phyloP scores from a whole-genome alignment of 2,329 filamentous ascomycete species.

The Proliferodiscus dingleyae region DNA sequence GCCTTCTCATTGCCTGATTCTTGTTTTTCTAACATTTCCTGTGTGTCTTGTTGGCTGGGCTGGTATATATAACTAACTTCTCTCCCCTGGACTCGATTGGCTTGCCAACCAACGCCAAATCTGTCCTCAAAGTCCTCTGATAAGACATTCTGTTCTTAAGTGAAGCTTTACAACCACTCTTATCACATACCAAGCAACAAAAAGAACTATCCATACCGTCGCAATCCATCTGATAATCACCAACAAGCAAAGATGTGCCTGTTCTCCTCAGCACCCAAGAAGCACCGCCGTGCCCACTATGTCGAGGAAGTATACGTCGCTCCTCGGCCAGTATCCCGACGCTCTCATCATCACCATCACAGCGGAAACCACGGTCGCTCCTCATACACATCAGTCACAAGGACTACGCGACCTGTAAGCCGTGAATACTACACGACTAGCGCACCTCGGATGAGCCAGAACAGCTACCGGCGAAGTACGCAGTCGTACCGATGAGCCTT shows the following conservation, averaged over 20 bases:
- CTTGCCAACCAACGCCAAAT: conserved; percentile 4
- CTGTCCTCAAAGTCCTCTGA: background rate
- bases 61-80: conserved; percentile 16
- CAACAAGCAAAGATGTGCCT: conserved; percentile 23
- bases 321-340: conserved; percentile 24
- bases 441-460: conserved; percentile 23
- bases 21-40: conserved; percentile 4
- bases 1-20: background rate
- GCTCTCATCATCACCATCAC: conserved; percentile 19
- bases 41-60: conserved; percentile 10
- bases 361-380: conserved; percentile 15
- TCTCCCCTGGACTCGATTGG: background rate
- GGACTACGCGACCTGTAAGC: conserved; percentile 16
- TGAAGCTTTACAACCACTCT: background rate
- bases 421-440: conserved; percentile 17
- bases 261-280: conserved; percentile 17
- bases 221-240: background rate
- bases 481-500: conserved; percentile 16
- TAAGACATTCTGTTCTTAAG: conserved; percentile 1
- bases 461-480: conserved; percentile 21
- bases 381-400: conserved; percentile 24
- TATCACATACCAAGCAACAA: background rate
- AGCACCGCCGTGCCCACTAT: conserved; percentile 21
- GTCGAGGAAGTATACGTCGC: conserved; percentile 27
- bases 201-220: background rate